Conservation (phyloP, 192 early-diverging fungal species). For the Pilobolus umbonatus region DNA sequence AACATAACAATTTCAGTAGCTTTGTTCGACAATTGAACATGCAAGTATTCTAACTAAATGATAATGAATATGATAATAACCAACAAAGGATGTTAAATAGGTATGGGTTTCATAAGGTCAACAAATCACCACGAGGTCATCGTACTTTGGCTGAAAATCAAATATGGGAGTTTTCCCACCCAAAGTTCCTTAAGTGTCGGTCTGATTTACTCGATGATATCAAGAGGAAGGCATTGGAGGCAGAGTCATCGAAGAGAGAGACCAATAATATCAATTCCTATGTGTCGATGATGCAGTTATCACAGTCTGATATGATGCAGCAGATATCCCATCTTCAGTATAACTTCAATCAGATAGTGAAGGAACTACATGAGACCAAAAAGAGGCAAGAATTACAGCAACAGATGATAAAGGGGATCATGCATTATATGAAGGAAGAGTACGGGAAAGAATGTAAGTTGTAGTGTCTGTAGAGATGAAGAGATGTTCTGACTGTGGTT, state of each 20-base stretch:
- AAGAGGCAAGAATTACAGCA: constrained; percentile 65
- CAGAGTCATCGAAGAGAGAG: constrained; percentile 68
- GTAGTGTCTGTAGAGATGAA: background rate
- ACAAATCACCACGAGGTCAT: constrained; percentile 83
- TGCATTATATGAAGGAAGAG: constrained; percentile 50
- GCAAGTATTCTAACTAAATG: constrained; percentile 36
- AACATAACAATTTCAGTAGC: constrained; percentile 87
- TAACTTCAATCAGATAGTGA: constrained; percentile 64
- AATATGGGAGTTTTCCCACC: constrained; percentile 87
- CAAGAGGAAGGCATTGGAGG: constrained; percentile 87
- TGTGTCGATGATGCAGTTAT: constrained; percentile 72
- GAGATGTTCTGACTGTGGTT: too few species aligned
- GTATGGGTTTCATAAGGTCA: constrained; percentile 89
- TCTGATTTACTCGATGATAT: constrained; percentile 84
- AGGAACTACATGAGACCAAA: constrained; percentile 68
- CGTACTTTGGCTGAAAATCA: constrained; percentile 84
- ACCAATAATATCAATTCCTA: constrained; percentile 72
- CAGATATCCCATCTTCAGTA: constrained; percentile 72
- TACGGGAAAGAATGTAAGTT: constrained; percentile 25
- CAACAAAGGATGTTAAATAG: constrained; percentile 15
- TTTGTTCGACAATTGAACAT: constrained; percentile 88
- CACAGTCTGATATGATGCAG: constrained; percentile 69
- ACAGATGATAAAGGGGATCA: constrained; percentile 59
- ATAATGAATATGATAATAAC: background rate
- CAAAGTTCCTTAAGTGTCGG: constrained; percentile 71